Base-by-base conservation (phyloP, 2,329 filamentous ascomycete genomes). In the Apiospora arundinis region DNA sequence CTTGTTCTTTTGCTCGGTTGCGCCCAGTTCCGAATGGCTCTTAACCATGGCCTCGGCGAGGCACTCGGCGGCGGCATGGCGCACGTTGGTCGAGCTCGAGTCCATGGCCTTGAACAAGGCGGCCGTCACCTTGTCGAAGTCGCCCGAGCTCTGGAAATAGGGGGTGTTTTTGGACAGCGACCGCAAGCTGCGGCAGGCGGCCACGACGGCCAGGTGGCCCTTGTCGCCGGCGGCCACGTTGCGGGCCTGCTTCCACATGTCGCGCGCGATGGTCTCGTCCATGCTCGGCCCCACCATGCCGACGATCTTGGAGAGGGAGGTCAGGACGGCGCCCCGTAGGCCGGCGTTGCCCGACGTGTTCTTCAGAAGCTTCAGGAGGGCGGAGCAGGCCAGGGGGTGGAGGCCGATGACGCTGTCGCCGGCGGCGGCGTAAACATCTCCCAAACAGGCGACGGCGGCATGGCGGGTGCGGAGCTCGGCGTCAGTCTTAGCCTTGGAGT, bases 171-270 rank as follows among this genome's bases (percentile, higher is more conserved):
- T 91, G 28, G 93, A 84, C 67, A 98, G 84, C 70, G 91, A 86
- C 78, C 93, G 92, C 73, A 99, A 83, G 79, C 94, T 97, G 74
- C 91, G 91, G 77, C 93, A 97, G 11, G 94, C 93, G 71, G 91
- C 89, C 21, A 92, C 88, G 79, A 97, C 90, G 9, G 95, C 95
- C 45, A 97, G 87, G 2, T 91, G 87, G 4, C 94, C 93, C 82
- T 96, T 98, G 81, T 99, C 97, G 72, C 87, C 87, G 0, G 91
- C 87, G 40, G 92, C 92, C 75, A 92, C 88, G 81, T 88, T 94
- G 74, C 96, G 91, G 37, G 91, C 92, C 80, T 95, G 93, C 82
- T 98, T 99, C 94, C 95, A 98, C 21, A 97, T 90, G 80, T 98
- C 95, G 78, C 95, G 91, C n/a, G 93, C 93, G 48, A 95, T 87